Evolutionary conservation across 345 rosid species (phyloP).

Genomic region (Eucalyptus victrix): DNA sequence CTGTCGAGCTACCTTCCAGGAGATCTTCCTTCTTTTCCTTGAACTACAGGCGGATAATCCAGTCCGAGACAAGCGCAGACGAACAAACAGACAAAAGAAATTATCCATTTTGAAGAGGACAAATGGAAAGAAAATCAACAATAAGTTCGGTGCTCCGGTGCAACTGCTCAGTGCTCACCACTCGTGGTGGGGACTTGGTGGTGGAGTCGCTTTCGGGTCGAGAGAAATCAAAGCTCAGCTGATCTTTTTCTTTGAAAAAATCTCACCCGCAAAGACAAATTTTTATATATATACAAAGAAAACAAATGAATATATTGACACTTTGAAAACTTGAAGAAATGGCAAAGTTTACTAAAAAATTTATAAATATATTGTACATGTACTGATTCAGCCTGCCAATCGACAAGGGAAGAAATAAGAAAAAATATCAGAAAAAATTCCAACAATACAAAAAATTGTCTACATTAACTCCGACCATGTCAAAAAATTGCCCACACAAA

Average conservation of each 20-base stretch:
- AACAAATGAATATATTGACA: background rate
- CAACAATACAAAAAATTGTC: accelerated
- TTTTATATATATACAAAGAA: background rate
- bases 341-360: accelerated
- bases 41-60: background rate
- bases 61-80: background rate
- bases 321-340: background rate
- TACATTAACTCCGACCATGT: too few relatives aligned
- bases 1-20: background rate
- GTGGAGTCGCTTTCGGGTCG: background rate
- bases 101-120: background rate
- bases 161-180: background rate
- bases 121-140: background rate
- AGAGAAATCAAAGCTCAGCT: background rate
- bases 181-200: background rate
- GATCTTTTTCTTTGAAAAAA: background rate
- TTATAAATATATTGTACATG: accelerated
- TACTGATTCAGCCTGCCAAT: accelerated
- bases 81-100: background rate
- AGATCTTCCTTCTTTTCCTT: background rate
- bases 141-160: background rate
- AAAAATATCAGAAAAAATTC: background rate
- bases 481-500: background rate
- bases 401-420: background rate
- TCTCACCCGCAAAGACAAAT: background rate